Evolutionary conservation across 2,329 filamentous ascomycete species (phyloP), one percentile per base, ranked within the genome.

Genomic region (Orbilia ellipsospora): DNA sequence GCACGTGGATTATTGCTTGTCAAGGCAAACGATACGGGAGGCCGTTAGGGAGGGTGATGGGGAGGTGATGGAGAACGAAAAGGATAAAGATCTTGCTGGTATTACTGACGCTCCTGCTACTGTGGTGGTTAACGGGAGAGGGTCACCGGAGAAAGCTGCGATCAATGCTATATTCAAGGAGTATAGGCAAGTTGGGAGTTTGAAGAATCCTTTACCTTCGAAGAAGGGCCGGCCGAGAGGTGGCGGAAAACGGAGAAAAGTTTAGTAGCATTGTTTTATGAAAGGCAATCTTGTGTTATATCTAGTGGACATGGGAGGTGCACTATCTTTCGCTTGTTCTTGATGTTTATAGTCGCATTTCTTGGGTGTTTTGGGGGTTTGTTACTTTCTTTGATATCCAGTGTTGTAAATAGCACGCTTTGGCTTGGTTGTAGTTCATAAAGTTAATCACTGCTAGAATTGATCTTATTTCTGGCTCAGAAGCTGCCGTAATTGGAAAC

Each of bases 1-100:
- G 68, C 95, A 99, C 80, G 93, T 99, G 61, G 95, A 99, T 81
- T 87, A 91, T 7, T 99, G 95, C 81, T 86, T 99, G 0, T 97
- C 94, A 0, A 87, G 90, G 66, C 89, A 92, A 80, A 92, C 93
- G 0, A 98, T 99, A 79, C 90, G 90, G 54, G 92, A 97, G 79
- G 90, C 89, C 0, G 90, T 95, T 0, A 89, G 92, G 69, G 86
- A 86, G 26, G 70, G 70, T 8, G 70, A 68, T 20, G 63, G 52
- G 12, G 63, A 62, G 15, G 31, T 36, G 31, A 36, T 4, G 31
- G 31, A 36, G 5, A 36, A 7, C 5, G 31, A 36, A 7, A 36
- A 36, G 31, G 31, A 36, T 36, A 36, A 36, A 6, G 31, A 36
- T 36, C 10, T 6, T 7, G 31, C 31, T 36, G 10, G 31, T 36